phyloP scores from a whole-genome alignment of 2,329 filamentous ascomycete species.

The Cryphonectria nitschkei region DNA sequence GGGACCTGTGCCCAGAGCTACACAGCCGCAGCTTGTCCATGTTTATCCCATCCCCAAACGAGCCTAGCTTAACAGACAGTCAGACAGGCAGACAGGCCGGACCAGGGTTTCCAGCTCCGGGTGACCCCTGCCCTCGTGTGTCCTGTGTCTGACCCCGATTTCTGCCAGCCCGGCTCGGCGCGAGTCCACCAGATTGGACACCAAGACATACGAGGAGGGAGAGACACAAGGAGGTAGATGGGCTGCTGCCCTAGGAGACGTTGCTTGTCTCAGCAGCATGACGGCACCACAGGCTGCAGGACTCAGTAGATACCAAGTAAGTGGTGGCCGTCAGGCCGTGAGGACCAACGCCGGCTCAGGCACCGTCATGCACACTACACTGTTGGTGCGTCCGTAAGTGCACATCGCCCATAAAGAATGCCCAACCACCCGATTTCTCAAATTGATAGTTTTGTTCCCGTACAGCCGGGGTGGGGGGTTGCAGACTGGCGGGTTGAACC shows the following conservation, averaged over 20 bases:
- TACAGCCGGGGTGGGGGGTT: background rate
- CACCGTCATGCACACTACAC: slow-evolving; percentile 3
- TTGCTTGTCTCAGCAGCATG: background rate
- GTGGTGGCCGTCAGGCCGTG: background rate
- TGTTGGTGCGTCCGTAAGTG: slow-evolving; percentile 8
- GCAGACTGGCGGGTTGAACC: background rate
- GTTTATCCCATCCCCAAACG: slow-evolving; percentile 23
- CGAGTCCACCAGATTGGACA: slow-evolving; percentile 3
- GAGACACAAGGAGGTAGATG: background rate
- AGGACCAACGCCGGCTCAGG: slow-evolving; percentile 6
- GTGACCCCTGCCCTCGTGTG: slow-evolving; percentile 15
- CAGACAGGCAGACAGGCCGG: background rate
- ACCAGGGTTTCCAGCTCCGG: slow-evolving; percentile 27
- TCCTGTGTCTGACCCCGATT: slow-evolving; percentile 5
- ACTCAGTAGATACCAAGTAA: background rate
- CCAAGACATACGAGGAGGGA: background rate
- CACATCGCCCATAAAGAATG: background rate
- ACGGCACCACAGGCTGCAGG: background rate
- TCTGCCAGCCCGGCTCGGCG: slow-evolving; percentile 24
- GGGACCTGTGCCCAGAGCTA: slow-evolving; percentile 17
- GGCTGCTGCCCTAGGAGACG: background rate
- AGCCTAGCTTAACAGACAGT: slow-evolving; percentile 18
- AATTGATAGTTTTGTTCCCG: background rate
- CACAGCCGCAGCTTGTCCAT: slow-evolving; percentile 22
- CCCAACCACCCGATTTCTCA: slow-evolving; percentile 28